Conservation (phyloP, 306 rosid genomes). For the Rosa multiflora region DNA sequence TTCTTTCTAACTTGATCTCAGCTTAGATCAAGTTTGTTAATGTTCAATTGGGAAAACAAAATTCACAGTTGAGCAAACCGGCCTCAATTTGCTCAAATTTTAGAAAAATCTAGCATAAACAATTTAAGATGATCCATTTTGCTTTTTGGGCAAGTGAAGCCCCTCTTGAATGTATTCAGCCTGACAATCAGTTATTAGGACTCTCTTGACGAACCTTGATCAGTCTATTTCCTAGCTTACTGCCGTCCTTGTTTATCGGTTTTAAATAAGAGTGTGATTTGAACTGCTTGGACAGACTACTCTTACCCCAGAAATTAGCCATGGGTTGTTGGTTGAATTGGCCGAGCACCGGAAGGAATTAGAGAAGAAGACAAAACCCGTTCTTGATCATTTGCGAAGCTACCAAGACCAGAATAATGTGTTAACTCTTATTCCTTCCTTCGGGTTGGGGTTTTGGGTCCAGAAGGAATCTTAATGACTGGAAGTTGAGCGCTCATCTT, state of each 20-base stretch:
- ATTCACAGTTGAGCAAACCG: too few relatives aligned
- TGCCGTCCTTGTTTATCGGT: not conserved
- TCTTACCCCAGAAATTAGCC: conserved; percentile 84
- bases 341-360: conserved; percentile 88
- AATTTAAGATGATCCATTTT: too few relatives aligned
- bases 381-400: conserved; percentile 81
- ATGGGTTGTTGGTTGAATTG: conserved; percentile 76
- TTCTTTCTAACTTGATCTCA: too few relatives aligned
- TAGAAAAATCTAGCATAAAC: too few relatives aligned
- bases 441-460: not conserved
- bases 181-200: too few relatives aligned
- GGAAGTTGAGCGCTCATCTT: not conserved
- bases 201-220: too few relatives aligned
- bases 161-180: too few relatives aligned
- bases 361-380: conserved; percentile 94
- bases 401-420: conserved; percentile 57
- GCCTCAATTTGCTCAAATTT: too few relatives aligned
- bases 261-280: not conserved
- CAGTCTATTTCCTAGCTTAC: too few relatives aligned
- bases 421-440: not conserved
- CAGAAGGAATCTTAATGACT: not conserved
- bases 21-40: too few relatives aligned
- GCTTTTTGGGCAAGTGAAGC: too few relatives aligned
- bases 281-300: conserved; percentile 54
- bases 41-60: too few relatives aligned